Conservation (phyloP, 23 red algal genomes). For the Agarophyton chilense region DNA sequence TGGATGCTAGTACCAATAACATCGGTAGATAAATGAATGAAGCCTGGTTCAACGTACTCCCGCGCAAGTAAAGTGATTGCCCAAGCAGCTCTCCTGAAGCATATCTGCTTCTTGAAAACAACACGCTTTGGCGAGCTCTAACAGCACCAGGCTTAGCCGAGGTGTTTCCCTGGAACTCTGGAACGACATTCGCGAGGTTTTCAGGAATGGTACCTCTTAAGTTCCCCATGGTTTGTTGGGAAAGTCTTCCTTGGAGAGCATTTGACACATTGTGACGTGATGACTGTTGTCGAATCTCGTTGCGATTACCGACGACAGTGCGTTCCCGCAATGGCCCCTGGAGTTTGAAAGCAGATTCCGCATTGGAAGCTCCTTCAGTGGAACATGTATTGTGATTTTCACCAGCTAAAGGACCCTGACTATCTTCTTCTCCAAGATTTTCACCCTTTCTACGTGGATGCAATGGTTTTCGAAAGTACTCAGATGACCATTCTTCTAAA, state of each 20-base stretch:
- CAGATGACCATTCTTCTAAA: slow-evolving; percentile 52
- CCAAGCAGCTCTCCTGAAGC: slow-evolving; percentile 81
- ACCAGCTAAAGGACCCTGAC: no score
- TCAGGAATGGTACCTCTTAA: neutral
- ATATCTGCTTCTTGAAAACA: slow-evolving; percentile 73
- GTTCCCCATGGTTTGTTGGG: no score
- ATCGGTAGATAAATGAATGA: slow-evolving; percentile 45
- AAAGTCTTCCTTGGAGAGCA: neutral
- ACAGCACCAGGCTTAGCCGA: slow-evolving; percentile 7
- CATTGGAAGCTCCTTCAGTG: neutral
- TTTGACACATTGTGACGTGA: neutral
- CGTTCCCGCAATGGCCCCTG: neutral
- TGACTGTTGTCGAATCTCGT: neutral
- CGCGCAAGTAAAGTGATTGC: slow-evolving; percentile 71
- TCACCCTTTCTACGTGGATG: no score
- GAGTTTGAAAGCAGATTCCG: neutral
- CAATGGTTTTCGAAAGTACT: slow-evolving; percentile 58
- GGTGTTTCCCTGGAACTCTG: slow-evolving; percentile 13
- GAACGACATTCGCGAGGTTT: neutral
- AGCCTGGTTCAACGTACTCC: slow-evolving; percentile 75
- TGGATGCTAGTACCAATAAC: slow-evolving; percentile 35
- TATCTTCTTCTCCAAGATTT: no score
- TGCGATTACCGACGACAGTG: neutral
- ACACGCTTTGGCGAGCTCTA: slow-evolving; percentile 39
- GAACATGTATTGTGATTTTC: no score